phyloP scores from a whole-genome alignment of 2,329 filamentous ascomycete species.

The Cercospora sesami region DNA sequence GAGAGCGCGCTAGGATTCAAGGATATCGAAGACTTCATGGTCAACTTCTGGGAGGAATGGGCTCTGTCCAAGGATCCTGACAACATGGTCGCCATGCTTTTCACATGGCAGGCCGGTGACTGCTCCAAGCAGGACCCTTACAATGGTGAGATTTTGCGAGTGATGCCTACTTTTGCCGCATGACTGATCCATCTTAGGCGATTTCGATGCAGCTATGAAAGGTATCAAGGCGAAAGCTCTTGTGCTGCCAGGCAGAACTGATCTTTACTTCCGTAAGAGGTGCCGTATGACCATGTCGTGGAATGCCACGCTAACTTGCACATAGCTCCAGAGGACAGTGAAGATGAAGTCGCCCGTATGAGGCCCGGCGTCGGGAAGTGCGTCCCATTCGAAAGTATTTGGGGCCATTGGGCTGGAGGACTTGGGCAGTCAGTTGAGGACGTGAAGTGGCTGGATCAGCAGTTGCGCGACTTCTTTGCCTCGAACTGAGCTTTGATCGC shows the following conservation, averaged over 20 bases:
- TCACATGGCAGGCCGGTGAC: conserved; percentile 77
- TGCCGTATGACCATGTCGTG: not conserved
- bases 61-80: conserved; percentile 71
- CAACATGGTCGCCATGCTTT: conserved; percentile 71
- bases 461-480: conserved; percentile 56
- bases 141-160: conserved; percentile 43
- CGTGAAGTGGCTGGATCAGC: conserved; percentile 68
- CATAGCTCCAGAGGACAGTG: conserved; percentile 69
- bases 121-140: conserved; percentile 68
- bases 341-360: conserved; percentile 69
- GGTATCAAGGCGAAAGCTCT: conserved; percentile 71
- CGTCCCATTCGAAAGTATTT: conserved; percentile 51
- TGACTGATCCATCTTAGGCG: conserved; percentile 34
- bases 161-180: not conserved
- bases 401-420: conserved; percentile 61
- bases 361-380: conserved; percentile 58
- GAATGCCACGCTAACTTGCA: not conserved
- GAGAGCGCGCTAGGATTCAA: conserved; percentile 65
- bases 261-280: conserved; percentile 71
- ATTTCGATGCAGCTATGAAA: conserved; percentile 56
- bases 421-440: conserved; percentile 71
- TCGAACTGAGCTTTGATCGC: conserved; percentile 17
- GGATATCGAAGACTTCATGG: conserved; percentile 71
- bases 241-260: conserved; percentile 70
- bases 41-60: conserved; percentile 75